phyloP scores from a whole-genome alignment of 768 basidiomycete genomes.

The Pleurotus salmoneostramineus region DNA sequence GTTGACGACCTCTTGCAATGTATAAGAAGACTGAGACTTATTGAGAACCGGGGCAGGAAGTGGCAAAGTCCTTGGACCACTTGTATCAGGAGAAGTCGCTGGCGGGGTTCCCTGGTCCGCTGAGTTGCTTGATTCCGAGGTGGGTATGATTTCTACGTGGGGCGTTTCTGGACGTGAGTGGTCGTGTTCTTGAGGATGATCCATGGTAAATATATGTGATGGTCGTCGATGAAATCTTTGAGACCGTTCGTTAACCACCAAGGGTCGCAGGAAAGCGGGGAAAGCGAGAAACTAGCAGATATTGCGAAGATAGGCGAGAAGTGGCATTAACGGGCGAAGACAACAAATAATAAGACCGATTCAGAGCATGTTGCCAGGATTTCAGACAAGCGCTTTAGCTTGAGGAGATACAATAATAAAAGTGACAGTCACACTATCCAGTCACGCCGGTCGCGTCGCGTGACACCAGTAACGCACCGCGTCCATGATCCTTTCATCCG shows the following conservation, averaged over 20 bases:
- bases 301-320: neutral
- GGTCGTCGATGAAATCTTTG: neutral
- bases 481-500: neutral
- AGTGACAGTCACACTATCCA: neutral
- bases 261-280: neutral
- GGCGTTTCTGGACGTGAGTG: slow-evolving; percentile 24
- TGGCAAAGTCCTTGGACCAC: slow-evolving; percentile 31
- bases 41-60: slow-evolving; percentile 32
- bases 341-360: neutral
- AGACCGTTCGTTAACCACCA: neutral
- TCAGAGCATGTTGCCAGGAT: neutral
- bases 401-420: neutral
- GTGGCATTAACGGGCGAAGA: neutral
- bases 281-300: neutral
- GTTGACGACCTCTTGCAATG: slow-evolving; percentile 39
- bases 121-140: slow-evolving; percentile 5
- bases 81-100: neutral
- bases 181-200: slow-evolving; percentile 19
- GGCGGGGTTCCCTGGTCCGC: slow-evolving; percentile 8
- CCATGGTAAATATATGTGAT: neutral
- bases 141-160: slow-evolving; percentile 16
- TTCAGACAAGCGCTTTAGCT: neutral
- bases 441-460: neutral
- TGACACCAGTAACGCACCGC: neutral
- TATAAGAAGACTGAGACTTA: slow-evolving; percentile 37